Percentiles rank a stretch among this genome's conserved stretches.
Conservation (phyloP, 2,329 filamentous ascomycete species). For the Pseudogymnoascus sp. region DNA sequence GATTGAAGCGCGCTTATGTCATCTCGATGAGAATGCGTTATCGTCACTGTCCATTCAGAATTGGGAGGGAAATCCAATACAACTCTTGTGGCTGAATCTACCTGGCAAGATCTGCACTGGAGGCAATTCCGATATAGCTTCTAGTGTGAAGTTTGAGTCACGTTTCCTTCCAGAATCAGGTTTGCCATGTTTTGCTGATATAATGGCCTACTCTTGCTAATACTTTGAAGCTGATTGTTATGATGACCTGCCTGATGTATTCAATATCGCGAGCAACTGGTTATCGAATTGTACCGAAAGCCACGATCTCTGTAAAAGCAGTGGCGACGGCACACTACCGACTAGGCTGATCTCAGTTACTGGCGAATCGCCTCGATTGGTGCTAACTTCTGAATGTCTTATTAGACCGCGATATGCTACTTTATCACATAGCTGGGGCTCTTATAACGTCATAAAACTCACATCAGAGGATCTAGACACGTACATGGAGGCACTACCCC, state of each 20-base stretch:
- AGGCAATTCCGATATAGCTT: background rate
- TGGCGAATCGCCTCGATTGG: constrained; percentile 10
- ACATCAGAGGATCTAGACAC: background rate
- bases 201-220: constrained; percentile 3
- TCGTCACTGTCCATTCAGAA: background rate
- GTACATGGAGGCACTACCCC: constrained; percentile 10
- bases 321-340: background rate
- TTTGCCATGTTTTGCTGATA: background rate
- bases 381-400: constrained; percentile 4
- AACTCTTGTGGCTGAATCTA: constrained; percentile 13
- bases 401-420: constrained; percentile 11
- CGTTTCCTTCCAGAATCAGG: constrained; percentile 12
- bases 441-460: background rate
- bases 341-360: constrained; percentile 13
- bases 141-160: background rate
- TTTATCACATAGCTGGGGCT: constrained; percentile 17
- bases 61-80: background rate
- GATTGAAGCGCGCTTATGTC: constrained; percentile 12
- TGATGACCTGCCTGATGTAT: constrained; percentile 10
- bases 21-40: constrained; percentile 5
- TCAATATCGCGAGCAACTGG: background rate
- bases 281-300: constrained; percentile 2
- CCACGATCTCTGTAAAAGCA: background rate
- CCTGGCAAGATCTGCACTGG: constrained; percentile 10
- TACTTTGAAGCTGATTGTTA: constrained; percentile 12